These are phyloP conservation scores for Entophlyctis luteolus DNA, from an alignment of 192 early-diverging fungal species.

Conservation along the genomic window DNA sequence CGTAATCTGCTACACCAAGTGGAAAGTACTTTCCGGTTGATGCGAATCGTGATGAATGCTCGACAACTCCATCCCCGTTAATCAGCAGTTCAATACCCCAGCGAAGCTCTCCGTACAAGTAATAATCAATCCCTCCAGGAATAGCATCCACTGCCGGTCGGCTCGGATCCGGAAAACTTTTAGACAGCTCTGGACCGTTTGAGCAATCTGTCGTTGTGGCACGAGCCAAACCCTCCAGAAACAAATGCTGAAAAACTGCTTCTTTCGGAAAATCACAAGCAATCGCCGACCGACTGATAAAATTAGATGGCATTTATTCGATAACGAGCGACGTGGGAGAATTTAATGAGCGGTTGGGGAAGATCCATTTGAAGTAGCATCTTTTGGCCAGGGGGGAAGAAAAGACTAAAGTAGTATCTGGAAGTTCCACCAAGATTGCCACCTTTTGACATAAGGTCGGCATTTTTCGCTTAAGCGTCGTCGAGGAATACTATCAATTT, in stretches of 20 bases:
- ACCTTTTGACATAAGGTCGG: slow-evolving; percentile 7
- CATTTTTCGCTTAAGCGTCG: slow-evolving; percentile 31
- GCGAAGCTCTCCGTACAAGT: slow-evolving; percentile 23
- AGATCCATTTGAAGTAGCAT: slow-evolving; percentile 33
- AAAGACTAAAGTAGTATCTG: slow-evolving; percentile 13
- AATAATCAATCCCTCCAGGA: slow-evolving; percentile 29
- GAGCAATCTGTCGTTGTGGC: slow-evolving; percentile 5
- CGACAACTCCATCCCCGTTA: slow-evolving; percentile 18
- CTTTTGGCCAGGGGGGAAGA: slow-evolving; percentile 31
- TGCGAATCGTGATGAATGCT: slow-evolving; percentile 17
- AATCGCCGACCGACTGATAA: background rate
- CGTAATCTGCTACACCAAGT: slow-evolving; percentile 17
- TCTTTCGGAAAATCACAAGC: slow-evolving; percentile 10
- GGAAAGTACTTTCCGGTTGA: slow-evolving; percentile 20
- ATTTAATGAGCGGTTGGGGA: slow-evolving; percentile 11
- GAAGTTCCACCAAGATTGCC: slow-evolving; percentile 14
- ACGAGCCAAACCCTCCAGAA: slow-evolving; percentile 15
- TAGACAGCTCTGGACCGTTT: slow-evolving; percentile 19
- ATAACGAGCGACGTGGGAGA: slow-evolving; percentile 25
- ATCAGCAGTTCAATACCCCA: slow-evolving; percentile 27
- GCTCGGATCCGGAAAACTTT: slow-evolving; percentile 6
- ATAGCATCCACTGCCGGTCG: background rate
- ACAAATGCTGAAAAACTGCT: slow-evolving; percentile 19
- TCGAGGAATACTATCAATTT: slow-evolving; percentile 21
- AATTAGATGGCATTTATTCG: background rate